Percentiles rank a stretch among this genome's conserved stretches.
Conservation (phyloP, 176 grass and related monocot genomes). For the Neostapfia colusana region DNA sequence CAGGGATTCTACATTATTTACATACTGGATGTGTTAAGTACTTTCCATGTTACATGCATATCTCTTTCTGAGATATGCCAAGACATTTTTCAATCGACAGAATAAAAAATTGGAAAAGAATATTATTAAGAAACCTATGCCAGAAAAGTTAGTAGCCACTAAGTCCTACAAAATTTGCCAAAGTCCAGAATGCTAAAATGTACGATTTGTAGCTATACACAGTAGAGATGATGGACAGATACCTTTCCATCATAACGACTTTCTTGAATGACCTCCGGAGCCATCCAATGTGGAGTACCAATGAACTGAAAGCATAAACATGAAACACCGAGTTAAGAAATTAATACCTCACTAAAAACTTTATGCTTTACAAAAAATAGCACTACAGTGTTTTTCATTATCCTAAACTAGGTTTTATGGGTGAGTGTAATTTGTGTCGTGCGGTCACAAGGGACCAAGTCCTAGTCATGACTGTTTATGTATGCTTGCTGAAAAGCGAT, state of each 20-base stretch:
- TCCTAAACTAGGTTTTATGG: neutral
- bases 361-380: neutral
- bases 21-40: slow-evolving; percentile 19
- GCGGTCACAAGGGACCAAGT: neutral
- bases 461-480: neutral
- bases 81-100: slow-evolving; percentile 6
- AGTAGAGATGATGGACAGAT: neutral
- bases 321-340: slow-evolving; percentile 30
- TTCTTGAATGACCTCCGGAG: slow-evolving; percentile 99
- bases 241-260: slow-evolving; percentile 99
- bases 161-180: slow-evolving; percentile 8
- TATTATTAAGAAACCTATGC: neutral
- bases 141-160: neutral
- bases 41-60: slow-evolving; percentile 27
- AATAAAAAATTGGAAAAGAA: neutral
- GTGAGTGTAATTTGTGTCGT: neutral
- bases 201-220: slow-evolving; percentile 11
- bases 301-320: slow-evolving; percentile 83
- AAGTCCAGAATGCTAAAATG: slow-evolving; percentile 25
- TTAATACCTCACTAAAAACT: slow-evolving; percentile 4
- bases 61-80: slow-evolving; percentile 14
- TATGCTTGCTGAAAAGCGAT: neutral
- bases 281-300: slow-evolving; percentile 99
- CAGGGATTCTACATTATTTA: neutral
- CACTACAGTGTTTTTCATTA: neutral